These are phyloP conservation scores for Aureobasidium sp. DNA, from an alignment of 2,329 filamentous ascomycete species.

Conservation along the genomic window DNA sequence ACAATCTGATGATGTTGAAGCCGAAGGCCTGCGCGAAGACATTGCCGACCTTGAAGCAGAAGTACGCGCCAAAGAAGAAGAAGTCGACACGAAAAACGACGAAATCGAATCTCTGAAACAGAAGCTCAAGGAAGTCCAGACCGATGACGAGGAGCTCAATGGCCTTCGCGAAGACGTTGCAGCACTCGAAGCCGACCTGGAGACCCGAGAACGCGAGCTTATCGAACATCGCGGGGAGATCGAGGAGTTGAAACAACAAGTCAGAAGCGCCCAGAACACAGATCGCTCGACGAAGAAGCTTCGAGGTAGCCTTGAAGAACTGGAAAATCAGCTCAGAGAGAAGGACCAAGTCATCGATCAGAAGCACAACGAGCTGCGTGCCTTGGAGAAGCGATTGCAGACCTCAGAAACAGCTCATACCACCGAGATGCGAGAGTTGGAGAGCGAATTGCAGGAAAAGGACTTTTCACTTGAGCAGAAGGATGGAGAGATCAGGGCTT, in stretches of 20 bases:
- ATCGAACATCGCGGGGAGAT: conserved; percentile 24
- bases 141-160: conserved; percentile 45
- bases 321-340: conserved; percentile 30
- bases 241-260: conserved; percentile 10
- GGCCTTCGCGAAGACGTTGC: conserved; percentile 53
- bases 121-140: conserved; percentile 32
- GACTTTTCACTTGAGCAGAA: conserved; percentile 31
- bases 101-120: conserved; percentile 43
- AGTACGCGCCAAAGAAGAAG: conserved; percentile 44
- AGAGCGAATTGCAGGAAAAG: conserved; percentile 57
- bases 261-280: conserved; percentile 24
- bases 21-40: conserved; percentile 54
- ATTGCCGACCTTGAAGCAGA: conserved; percentile 45
- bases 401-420: conserved; percentile 23
- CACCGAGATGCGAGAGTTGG: conserved; percentile 25
- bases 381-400: conserved; percentile 29
- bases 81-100: conserved; percentile 34
- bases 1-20: conserved; percentile 35
- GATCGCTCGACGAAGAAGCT: conserved; percentile 34
- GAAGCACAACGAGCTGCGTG: conserved; percentile 26
- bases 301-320: conserved; percentile 28
- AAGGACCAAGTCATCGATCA: conserved; percentile 32
- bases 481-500: conserved; percentile 31
- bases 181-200: conserved; percentile 45
- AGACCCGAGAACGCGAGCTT: conserved; percentile 39